Conservation (phyloP, 1,284 basidiomycete species). For the Nidula niveotomentosa region DNA sequence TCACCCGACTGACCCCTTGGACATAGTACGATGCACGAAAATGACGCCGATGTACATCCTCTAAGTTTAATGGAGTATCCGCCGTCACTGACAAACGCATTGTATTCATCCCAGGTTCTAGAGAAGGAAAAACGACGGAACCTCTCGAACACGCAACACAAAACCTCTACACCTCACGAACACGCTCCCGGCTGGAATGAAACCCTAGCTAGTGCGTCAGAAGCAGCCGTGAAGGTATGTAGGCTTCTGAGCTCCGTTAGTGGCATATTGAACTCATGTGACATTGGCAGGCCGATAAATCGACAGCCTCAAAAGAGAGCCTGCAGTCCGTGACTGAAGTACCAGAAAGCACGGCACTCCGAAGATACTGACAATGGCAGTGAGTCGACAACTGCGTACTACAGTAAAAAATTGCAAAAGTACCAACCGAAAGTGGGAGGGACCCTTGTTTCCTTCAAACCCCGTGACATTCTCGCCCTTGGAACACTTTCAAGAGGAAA, state of each 20-base stretch:
- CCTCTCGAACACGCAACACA: slow-evolving; percentile 45
- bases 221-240: slow-evolving; percentile 67
- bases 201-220: slow-evolving; percentile 61
- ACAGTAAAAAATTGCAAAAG: too few relatives aligned
- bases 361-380: slow-evolving; percentile 24
- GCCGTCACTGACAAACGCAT: neutral
- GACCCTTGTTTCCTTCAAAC: too few relatives aligned
- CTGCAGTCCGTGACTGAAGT: slow-evolving; percentile 35
- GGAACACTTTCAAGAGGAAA: too few relatives aligned
- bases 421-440: too few relatives aligned
- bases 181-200: slow-evolving; percentile 79
- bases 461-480: too few relatives aligned
- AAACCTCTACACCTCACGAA: slow-evolving; percentile 49
- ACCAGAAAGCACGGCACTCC: slow-evolving; percentile 30
- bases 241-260: neutral
- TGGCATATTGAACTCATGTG: too few relatives aligned
- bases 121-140: slow-evolving; percentile 60
- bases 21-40: slow-evolving; percentile 60
- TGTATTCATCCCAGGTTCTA: slow-evolving; percentile 35
- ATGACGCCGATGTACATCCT: slow-evolving; percentile 52
- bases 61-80: neutral
- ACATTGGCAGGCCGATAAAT: slow-evolving; percentile 35
- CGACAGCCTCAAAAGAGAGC: slow-evolving; percentile 19
- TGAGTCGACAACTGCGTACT: slow-evolving; percentile 30
- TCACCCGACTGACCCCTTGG: neutral